A percentile compares a stretch with the other conserved stretches of the same genome.
Evolutionary conservation across 2,329 filamentous ascomycete genomes (phyloP).

Genomic region (Claviceps sp.): DNA sequence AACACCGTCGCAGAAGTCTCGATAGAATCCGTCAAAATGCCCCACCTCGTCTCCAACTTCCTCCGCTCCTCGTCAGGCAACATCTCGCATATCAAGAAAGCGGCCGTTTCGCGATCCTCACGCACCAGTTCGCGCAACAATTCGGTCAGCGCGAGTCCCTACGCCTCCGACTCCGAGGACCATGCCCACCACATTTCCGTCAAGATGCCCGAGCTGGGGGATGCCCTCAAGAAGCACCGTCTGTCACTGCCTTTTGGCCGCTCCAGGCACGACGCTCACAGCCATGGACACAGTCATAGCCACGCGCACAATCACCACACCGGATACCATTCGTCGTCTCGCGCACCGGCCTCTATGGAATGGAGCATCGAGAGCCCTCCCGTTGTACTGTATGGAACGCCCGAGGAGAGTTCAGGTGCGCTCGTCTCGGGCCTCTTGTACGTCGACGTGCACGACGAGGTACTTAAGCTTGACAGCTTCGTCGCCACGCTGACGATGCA

Average conservation of each 20-base stretch:
- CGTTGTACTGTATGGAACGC: slow-evolving; percentile 66
- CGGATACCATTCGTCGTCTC: background rate
- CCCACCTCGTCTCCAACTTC: slow-evolving; percentile 44
- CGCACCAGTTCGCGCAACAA: slow-evolving; percentile 14
- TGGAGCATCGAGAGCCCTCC: slow-evolving; percentile 75
- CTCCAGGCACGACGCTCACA: slow-evolving; percentile 2
- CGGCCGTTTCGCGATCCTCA: slow-evolving; percentile 18
- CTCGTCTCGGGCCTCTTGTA: slow-evolving; percentile 74
- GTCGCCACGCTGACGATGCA: slow-evolving; percentile 58
- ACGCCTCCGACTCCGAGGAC: slow-evolving; percentile 24
- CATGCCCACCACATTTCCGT: slow-evolving; percentile 12
- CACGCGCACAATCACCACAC: slow-evolving; percentile 18
- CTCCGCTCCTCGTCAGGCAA: slow-evolving; percentile 42
- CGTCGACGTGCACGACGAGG: slow-evolving; percentile 55
- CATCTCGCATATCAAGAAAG: slow-evolving; percentile 27
- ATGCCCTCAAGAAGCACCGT: slow-evolving; percentile 27
- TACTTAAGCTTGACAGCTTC: slow-evolving; percentile 57
- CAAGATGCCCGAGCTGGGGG: slow-evolving; percentile 26
- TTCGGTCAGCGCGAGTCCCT: slow-evolving; percentile 19
- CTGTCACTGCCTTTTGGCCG: slow-evolving; percentile 27
- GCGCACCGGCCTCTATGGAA: slow-evolving; percentile 28
- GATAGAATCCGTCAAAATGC: slow-evolving; percentile 26
- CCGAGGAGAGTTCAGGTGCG: slow-evolving; percentile 66
- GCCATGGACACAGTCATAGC: background rate
- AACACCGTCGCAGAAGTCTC: background rate